Evolutionary conservation across 2,329 filamentous ascomycete genomes (phyloP), one percentile per base, ranked within the genome.

Genomic region (Pyricularia grisea): DNA sequence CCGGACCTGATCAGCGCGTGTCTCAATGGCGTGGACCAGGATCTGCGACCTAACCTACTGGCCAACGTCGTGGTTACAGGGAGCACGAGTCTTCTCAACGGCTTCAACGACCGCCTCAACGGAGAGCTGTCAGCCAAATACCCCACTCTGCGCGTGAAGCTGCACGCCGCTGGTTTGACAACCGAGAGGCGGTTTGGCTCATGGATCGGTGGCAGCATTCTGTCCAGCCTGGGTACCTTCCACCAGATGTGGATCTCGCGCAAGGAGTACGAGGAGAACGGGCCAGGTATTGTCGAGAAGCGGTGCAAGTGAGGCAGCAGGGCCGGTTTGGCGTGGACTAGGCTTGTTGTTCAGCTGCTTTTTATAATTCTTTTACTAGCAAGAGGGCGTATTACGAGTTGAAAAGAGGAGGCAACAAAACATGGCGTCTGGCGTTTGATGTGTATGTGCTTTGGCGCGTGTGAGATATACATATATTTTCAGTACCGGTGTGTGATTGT

Each of bases 161-260:
- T 99, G 55, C 91, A 95, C 74, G 93, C 95, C 0, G 90, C 93
- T 0, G 92, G 93, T 23, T 88, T 94, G 74, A 92, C 92, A 0
- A 92, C 90, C 55, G 96, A 99, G 84, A 84, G 96, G 68, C 91
- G 89, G 92, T 67, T 67, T 27, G 66, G 66, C 33, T 28, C 66
- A 65, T 99, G 94, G 94, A 93, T 98, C 73, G 94, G 94, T 64
- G 94, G 94, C 60, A 97, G 93, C 79, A 67, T 99, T 74, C 83
- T 99, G 73, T 94, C 92, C 7, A 97, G 94, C 79, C 80, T 99
- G 81, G 96, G 96, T 11, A 97, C 94, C 17, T 99, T 99, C 81
- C 95, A 99, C 82, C 95, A 99, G 83, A 94, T 99, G 91, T 99
- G 95, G 95, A 96, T 99, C 74, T 94, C 91, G 28, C 92, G 89